These are phyloP conservation scores for Ascochyta rabiei DNA, from an alignment of 2,329 filamentous ascomycete genomes.

Conservation along the genomic window DNA sequence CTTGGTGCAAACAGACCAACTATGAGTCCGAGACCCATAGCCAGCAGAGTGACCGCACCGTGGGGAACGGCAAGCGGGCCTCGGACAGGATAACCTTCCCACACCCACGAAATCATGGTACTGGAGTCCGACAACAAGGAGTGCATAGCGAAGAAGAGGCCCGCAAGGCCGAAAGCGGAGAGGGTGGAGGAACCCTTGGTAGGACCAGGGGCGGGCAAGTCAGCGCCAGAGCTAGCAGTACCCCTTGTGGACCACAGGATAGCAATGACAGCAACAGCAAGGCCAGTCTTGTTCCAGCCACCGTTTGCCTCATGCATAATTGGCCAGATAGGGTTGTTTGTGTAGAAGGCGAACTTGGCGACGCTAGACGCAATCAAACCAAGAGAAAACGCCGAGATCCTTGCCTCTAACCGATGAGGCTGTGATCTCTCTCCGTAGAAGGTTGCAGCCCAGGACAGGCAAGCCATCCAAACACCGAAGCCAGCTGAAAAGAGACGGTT, in stretches of 20 bases:
- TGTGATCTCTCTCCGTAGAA: conserved; percentile 80
- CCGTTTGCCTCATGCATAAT: conserved; percentile 89
- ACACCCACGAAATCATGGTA: conserved; percentile 98
- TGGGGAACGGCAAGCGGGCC: conserved; percentile 90
- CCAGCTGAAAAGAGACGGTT: conserved; percentile 80
- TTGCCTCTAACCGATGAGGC: conserved; percentile 76
- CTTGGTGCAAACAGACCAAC: conserved; percentile 75
- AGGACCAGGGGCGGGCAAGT: conserved; percentile 58
- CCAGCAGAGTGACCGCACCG: conserved; percentile 81
- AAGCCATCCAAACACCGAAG: conserved; percentile 80
- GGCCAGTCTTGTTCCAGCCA: conserved; percentile 86
- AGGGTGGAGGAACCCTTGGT: conserved; percentile 72
- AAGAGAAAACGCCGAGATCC: conserved; percentile 78
- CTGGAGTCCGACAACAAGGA: conserved; percentile 95
- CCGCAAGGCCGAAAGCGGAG: conserved; percentile 78
- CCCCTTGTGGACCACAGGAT: conserved; percentile 76
- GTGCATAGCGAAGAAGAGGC: conserved; percentile 86
- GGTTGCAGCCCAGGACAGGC: conserved; percentile 82
- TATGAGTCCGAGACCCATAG: conserved; percentile 82
- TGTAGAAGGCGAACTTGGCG: conserved; percentile 90
- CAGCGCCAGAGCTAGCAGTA: conserved; percentile 54
- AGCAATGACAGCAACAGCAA: conserved; percentile 76
- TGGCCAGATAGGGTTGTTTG: conserved; percentile 97
- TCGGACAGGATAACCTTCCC: conserved; percentile 91
- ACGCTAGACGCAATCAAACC: conserved; percentile 86